These are phyloP conservation scores for Pyrus bretschneideri DNA, from an alignment of 306 rosid species.

Conservation along the genomic window DNA sequence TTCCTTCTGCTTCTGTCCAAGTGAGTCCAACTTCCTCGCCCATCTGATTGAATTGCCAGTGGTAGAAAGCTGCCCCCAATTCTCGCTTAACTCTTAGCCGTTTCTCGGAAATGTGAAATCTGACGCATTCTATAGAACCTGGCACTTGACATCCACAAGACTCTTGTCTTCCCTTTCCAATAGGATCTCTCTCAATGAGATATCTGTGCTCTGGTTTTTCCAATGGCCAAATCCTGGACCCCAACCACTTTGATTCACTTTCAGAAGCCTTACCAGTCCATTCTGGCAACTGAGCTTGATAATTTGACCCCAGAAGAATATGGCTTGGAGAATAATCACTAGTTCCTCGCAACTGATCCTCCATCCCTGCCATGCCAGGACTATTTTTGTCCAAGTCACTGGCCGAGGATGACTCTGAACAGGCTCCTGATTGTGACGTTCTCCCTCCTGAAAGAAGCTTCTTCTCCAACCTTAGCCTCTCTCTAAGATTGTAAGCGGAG, in stretches of 20 bases:
- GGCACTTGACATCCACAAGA: slow-evolving; percentile 54
- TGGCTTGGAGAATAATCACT: slow-evolving; percentile 13
- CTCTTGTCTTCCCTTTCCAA: slow-evolving; percentile 80
- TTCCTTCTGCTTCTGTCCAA: slow-evolving; percentile 62
- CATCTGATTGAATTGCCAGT: slow-evolving; percentile 47
- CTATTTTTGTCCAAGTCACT: slow-evolving; percentile 23
- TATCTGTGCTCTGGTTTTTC: slow-evolving; percentile 22
- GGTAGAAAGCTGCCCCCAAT: slow-evolving; percentile 52
- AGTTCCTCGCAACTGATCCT: slow-evolving; percentile 17
- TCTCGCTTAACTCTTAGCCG: slow-evolving; percentile 50
- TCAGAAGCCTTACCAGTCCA: slow-evolving; percentile 48
- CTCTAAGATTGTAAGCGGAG: slow-evolving; percentile 56
- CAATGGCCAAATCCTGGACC: slow-evolving; percentile 62
- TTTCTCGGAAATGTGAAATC: slow-evolving; percentile 66
- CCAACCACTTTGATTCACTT: slow-evolving; percentile 73
- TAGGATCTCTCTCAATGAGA: slow-evolving; percentile 64
- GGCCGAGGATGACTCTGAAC: slow-evolving; percentile 27
- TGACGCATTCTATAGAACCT: slow-evolving; percentile 58
- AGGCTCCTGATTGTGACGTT: slow-evolving; percentile 15
- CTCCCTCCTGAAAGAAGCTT: slow-evolving; percentile 20
- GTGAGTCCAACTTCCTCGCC: slow-evolving; percentile 56
- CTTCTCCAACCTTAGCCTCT: slow-evolving; percentile 37
- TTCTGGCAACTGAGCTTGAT: slow-evolving; percentile 59
- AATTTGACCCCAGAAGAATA: slow-evolving; percentile 34
- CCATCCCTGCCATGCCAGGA: slow-evolving; percentile 11